Base-by-base conservation (phyloP, 371 early-diverging fungal genomes). In the Fennellomyces sp. region DNA sequence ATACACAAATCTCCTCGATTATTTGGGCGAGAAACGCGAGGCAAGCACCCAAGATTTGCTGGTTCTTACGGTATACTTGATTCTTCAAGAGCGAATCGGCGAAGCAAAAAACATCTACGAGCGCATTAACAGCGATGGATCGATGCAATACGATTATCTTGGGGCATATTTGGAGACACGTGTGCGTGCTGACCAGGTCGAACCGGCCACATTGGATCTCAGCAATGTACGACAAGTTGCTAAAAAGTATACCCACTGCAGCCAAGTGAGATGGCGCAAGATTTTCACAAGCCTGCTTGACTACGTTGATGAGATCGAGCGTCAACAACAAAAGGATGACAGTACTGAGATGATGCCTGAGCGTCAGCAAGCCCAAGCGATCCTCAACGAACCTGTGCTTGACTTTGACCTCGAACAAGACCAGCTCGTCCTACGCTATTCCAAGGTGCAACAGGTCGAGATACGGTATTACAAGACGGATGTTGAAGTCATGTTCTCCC, bases 401-500 rank as follows among this genome's bases (percentile, higher is more conserved):
- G 72, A 76, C 35, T 68, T 76, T 45, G 53, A 56, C 11, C 55
- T 72, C 10, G 52, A 63, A 26, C 36, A 35, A 2, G 53, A 61
- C 11, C 41, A 66, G 26, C 13, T 79, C 2, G 55, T 64, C 2
- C 33, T 75, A 5, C 63, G 56, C 6, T 67, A 66, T 52, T 68
- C 75, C 11, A 82, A 83, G 12, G 61, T 82, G 2, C 56, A 57
- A 0, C 41, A 60, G 26, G 56, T 83, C 19, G 63, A 72, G 30
- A 69, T 85, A 23, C 73, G 80, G 33, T 85, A 78, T 31, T 84
- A 87, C 47, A 78, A 76, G 30, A 78, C 84, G 58, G 78, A 87
- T 49, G 76, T 81, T n/a, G 87, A 87, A 62, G 77, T 78, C 38
- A 82, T 84, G 79, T 87, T 87, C 57, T 85, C 86, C 0, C 67